Evolutionary conservation across 2,329 filamentous ascomycete genomes (phyloP), one percentile per base, ranked within the genome.

Genomic region (Colletotrichum tanaceti): DNA sequence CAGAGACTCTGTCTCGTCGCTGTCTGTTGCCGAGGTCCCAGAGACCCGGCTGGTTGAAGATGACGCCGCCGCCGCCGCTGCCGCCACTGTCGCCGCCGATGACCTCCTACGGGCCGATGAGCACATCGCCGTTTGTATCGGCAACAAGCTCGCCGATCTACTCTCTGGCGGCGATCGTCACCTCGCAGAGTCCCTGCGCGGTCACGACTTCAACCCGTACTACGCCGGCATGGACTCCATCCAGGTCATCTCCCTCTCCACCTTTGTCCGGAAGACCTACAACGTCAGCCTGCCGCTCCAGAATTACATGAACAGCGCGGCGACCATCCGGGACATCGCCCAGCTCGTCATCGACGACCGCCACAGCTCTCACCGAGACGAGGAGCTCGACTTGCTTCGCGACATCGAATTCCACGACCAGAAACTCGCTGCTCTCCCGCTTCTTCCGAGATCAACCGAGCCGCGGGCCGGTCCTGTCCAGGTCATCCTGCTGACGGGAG

Each of bases 171-270:
- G 52, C 13, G 53, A 68, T 38, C 24, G 43, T 20, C 22, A n/a
- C 16, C 39, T 46, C 18, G 39, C 14, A 14, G 18, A 38, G 9
- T 39, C 20, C 11, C 24, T 68, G 20, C 60, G 53, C n/a, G 65
- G 65, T 11, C 53, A 24, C 24, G 28, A 68, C 22, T 68, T 68
- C 46, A 68, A 68, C 20, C 65, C 65, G 16, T 64, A 52, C 20
- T 47, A 68, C 32, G 60, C 65, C 20, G 65, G 65, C 6, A 64
- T 68, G 65, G 65, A 68, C 39, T 68, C 65, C 2, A 64, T 68
- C 22, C 65, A 68, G n/a, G 65, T 68, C 18, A 64, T 68, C 9
- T 64, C 65, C 5, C 60, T 68, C 14, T 58, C 60, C 7, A 58
- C 32, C 3, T 68, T 64, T 18, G 11, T 68, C 20, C 47, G 60